Evolutionary conservation across 2,329 filamentous ascomycete species (phyloP), one percentile per base, ranked within the genome.

Genomic region (Conoideocrella luteorostrata): DNA sequence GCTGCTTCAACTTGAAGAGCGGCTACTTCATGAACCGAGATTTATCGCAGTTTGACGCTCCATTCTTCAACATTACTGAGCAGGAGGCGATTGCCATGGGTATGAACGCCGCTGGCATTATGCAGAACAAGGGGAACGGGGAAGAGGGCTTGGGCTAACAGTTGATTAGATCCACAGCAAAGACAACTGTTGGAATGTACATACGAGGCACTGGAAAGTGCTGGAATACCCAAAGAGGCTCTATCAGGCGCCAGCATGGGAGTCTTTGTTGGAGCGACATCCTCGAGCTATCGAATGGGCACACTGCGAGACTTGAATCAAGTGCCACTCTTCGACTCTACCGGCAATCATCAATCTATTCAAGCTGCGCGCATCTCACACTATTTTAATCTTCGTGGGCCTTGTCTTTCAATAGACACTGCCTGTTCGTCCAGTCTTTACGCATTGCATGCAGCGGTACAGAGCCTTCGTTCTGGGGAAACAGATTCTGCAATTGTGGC

Each of bases 341-440:
- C 71, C 22, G 71, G 71, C 62, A 59, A 60, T 47, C 70, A 71
- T 33, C 67, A 71, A 51, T 69, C 71, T 9, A 74, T 78, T 57
- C 65, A 75, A 46, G 71, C 74, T 0, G 77, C 77, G 47, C 63
- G 75, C 36, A 62, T 78, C 17, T 76, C 73, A 2, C 73, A 78
- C 50, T 74, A 71, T 58, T 78, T 77, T 48, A 70, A 78, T 50
- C 62, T 79, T 28, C 62, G 67, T 29, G 75, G 76, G 0, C 73
- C 74, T 1, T 74, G 70, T 41, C 69, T 76, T 45, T 71, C 72
- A 0, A 60, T 71, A 4, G 71, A 77, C 45, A 76, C 73, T 1
- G 74, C 71, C 5, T 77, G 73, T 49, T 76, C 73, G 1, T 73
- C 71, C 1, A 68, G 68, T 47, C 56, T 77, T 44, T 65, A 71